These are phyloP conservation scores for Mixia osmundae DNA, from an alignment of 1,284 basidiomycete genomes.

Conservation along the genomic window DNA sequence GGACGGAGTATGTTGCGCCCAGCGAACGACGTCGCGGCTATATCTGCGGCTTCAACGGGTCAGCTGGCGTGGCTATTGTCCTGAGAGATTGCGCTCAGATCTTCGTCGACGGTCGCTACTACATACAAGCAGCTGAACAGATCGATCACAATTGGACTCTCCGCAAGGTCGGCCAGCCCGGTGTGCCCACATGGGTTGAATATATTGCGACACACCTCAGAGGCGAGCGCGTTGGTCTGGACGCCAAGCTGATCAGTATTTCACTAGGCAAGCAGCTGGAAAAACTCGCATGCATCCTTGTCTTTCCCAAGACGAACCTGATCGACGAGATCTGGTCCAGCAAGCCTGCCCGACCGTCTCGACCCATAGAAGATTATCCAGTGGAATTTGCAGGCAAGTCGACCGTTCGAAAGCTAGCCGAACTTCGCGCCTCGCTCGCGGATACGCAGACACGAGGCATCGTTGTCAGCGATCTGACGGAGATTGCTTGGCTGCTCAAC, in stretches of 20 bases:
- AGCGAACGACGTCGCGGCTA: not conserved
- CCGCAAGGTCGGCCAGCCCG: slow-evolving; percentile 69
- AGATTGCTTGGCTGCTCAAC: slow-evolving; percentile 52
- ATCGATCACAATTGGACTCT: slow-evolving; percentile 60
- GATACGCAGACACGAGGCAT: slow-evolving; percentile 40
- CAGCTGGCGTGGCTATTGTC: slow-evolving; percentile 37
- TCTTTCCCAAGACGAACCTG: slow-evolving; percentile 38
- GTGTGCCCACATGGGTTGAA: slow-evolving; percentile 74
- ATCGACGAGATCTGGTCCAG: slow-evolving; percentile 61
- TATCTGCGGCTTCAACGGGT: slow-evolving; percentile 46
- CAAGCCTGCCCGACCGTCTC: slow-evolving; percentile 42
- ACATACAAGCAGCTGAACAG: slow-evolving; percentile 72
- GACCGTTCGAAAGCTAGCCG: slow-evolving; percentile 38
- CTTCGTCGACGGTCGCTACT: slow-evolving; percentile 57
- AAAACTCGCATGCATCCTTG: slow-evolving; percentile 28
- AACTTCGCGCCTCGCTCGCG: slow-evolving; percentile 37
- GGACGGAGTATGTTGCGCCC: not conserved
- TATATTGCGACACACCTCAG: slow-evolving; percentile 43
- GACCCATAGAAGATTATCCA: slow-evolving; percentile 43
- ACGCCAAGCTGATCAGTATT: slow-evolving; percentile 38
- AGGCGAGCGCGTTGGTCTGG: slow-evolving; percentile 33
- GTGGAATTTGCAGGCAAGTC: slow-evolving; percentile 41
- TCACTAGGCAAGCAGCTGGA: slow-evolving; percentile 1
- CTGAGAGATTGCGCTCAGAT: slow-evolving; percentile 3
- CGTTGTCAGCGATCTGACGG: slow-evolving; percentile 24